Base-by-base conservation (phyloP, 768 basidiomycete genomes). In the Russula earlei region DNA sequence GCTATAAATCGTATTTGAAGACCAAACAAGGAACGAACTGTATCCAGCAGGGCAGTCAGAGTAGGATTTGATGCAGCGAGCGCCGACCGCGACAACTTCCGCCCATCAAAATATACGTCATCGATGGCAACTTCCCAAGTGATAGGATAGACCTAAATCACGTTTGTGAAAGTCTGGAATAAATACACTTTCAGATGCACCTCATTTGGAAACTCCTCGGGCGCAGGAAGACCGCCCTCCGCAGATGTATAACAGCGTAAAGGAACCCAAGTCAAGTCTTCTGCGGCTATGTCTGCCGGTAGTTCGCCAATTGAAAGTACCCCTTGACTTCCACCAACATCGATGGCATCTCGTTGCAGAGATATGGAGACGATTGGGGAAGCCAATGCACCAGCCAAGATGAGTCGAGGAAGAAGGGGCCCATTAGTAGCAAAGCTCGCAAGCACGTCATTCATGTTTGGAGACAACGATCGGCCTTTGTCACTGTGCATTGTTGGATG, bases 91-190 rank as follows among this genome's bases (percentile, higher is more conserved):
- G 80, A 76, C n/a, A 89, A 70, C 61, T 71, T 73, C 57, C 74
- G 64, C 12, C 83, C 85, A 60, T 89, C 83, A 33, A 91, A 74
- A 65, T 74, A 89, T 5, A 89, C 83, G 54, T 81, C 81, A 51
- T 87, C 86, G 7, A 90, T 56, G 25, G 77, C 73, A 6, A 87
- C 71, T 66, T 90, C 87, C 87, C 87, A 89, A 10, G 62, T 65
- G 15, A 65, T 60, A 27, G 63, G 68, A 34, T 70, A 70, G 3
- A 68, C 62, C 68, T 70, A 42, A 43, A 27, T 40, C 6, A 22
- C 25, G 7, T 50, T 37, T 34, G 19, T 37, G 29, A 36, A 24
- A 46, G 46, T 15, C 14, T n/a, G 19, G 11, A 43, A 9, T n/a
- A 34, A 25, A 40, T 12, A 38, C 36, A 27, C 7, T 15, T 14